Conservation (phyloP, 495 filamentous ascomycete genomes). For the Podospora pseudopauciseta region DNA sequence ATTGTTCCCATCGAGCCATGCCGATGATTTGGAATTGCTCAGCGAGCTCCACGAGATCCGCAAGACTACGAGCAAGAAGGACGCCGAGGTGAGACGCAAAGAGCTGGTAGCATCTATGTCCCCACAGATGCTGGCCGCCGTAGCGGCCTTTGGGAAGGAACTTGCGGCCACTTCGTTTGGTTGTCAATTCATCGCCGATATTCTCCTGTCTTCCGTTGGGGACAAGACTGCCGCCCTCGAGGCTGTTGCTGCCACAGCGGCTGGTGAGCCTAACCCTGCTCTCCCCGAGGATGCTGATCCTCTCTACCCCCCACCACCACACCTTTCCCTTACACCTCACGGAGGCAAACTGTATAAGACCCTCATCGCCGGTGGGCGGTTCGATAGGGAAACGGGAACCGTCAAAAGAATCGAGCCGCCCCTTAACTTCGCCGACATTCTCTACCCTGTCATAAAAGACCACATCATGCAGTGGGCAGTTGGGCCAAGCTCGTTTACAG, state of each 20-base stretch:
- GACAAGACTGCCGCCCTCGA: slow-evolving; percentile 66
- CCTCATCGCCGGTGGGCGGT: slow-evolving; percentile 80
- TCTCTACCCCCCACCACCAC: slow-evolving; percentile 32
- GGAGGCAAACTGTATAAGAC: slow-evolving; percentile 87
- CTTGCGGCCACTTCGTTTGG: slow-evolving; percentile 75
- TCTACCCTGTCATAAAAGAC: slow-evolving; percentile 73
- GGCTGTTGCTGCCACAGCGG: slow-evolving; percentile 67
- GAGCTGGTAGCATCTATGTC: slow-evolving; percentile 72
- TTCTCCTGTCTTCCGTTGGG: slow-evolving; percentile 69
- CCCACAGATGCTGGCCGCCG: slow-evolving; percentile 62
- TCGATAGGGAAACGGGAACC: slow-evolving; percentile 64
- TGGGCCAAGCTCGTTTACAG: slow-evolving; percentile 74
- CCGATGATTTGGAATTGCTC: slow-evolving; percentile 60
- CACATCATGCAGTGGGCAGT: slow-evolving; percentile 83
- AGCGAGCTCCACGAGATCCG: slow-evolving; percentile 72
- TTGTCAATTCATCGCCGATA: slow-evolving; percentile 79
- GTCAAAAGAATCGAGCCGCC: slow-evolving; percentile 67
- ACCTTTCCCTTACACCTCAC: slow-evolving; percentile 57
- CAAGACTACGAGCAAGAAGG: slow-evolving; percentile 84
- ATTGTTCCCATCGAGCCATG: slow-evolving; percentile 58
- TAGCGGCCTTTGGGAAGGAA: slow-evolving; percentile 61
- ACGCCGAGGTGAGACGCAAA: slow-evolving; percentile 64
- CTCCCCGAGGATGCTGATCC: slow-evolving; percentile 39
- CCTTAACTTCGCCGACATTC: slow-evolving; percentile 71
- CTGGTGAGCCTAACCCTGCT: slow-evolving; percentile 53